Percentiles rank a stretch among this genome's conserved stretches.
phyloP scores from a whole-genome alignment of 805 yeast genomes.

The Wickerhamiella lipophila region DNA sequence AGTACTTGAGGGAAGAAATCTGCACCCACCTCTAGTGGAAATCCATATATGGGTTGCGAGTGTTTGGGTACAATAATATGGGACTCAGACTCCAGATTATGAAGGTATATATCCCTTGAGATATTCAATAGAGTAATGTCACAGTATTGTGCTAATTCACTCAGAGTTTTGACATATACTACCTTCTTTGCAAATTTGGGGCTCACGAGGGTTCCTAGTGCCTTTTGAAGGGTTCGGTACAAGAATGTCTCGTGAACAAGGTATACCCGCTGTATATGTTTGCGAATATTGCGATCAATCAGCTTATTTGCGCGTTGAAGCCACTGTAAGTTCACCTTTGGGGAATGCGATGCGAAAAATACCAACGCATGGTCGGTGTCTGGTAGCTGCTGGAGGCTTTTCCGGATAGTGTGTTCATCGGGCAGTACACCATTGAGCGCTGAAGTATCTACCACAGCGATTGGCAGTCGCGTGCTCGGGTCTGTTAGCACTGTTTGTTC shows the following conservation, averaged over 20 bases:
- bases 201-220: constrained; percentile 49
- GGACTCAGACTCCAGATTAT: constrained; percentile 45
- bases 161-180: constrained; percentile 37
- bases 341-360: constrained; percentile 74
- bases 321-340: constrained; percentile 53
- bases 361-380: constrained; percentile 49
- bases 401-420: constrained; percentile 42
- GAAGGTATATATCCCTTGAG: constrained; percentile 59
- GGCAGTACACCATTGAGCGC: constrained; percentile 42
- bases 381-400: constrained; percentile 48
- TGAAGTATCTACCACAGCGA: constrained; percentile 74
- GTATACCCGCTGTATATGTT: constrained; percentile 47
- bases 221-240: constrained; percentile 61
- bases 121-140: constrained; percentile 71
- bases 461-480: constrained; percentile 53
- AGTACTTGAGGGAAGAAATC: constrained; percentile 10
- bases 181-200: constrained; percentile 35
- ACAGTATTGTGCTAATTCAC: constrained; percentile 45
- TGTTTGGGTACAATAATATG: constrained; percentile 39
- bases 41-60: constrained; percentile 26
- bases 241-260: constrained; percentile 90
- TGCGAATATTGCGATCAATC: constrained; percentile 44
- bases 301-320: constrained; percentile 47
- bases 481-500: constrained; percentile 31
- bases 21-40: constrained; percentile 17